phyloP scores from a whole-genome alignment of 208 protist species.

The Leishmania tropica region DNA sequence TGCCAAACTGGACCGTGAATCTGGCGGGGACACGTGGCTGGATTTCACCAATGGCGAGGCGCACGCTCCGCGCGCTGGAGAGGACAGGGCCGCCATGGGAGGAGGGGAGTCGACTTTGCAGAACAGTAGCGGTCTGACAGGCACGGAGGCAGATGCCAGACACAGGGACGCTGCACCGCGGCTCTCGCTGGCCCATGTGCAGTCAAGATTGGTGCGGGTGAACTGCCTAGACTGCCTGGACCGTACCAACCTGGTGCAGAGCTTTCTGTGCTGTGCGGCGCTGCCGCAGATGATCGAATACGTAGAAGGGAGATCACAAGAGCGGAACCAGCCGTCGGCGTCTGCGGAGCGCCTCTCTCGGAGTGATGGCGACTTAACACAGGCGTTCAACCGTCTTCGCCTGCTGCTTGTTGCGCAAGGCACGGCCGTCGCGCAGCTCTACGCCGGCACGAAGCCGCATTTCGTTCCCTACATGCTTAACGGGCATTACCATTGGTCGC shows the following conservation, averaged over 20 bases:
- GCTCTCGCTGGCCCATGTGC: conserved; percentile 12
- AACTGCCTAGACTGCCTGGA: conserved; percentile 90
- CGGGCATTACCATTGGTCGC: conserved; percentile 20
- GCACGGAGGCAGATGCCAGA: background rate
- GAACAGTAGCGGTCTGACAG: background rate
- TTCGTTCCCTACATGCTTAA: conserved; percentile 60
- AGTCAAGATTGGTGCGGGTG: conserved; percentile 44
- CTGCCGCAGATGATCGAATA: conserved; percentile 61
- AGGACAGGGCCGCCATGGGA: background rate
- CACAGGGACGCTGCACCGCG: conserved; percentile 1
- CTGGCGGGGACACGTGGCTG: conserved; percentile 14
- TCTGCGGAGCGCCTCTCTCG: background rate
- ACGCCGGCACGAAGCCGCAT: conserved; percentile 73
- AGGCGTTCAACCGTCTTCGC: conserved; percentile 17
- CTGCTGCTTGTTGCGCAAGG: conserved; percentile 63
- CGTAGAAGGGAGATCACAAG: conserved; percentile 17
- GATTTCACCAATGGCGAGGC: conserved; percentile 31
- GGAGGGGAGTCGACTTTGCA: background rate
- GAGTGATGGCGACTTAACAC: background rate
- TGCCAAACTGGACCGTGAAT: conserved; percentile 16
- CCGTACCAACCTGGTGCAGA: conserved; percentile 80
- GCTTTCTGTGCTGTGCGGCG: conserved; percentile 41
- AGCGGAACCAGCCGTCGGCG: background rate
- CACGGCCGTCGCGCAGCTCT: conserved; percentile 69
- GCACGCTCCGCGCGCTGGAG: background rate